A percentile compares a stretch with the other conserved stretches of the same genome.
These are phyloP conservation scores for Ceratocystis cacaofunesta DNA, from an alignment of 2,329 filamentous ascomycete genomes.

Conservation along the genomic window DNA sequence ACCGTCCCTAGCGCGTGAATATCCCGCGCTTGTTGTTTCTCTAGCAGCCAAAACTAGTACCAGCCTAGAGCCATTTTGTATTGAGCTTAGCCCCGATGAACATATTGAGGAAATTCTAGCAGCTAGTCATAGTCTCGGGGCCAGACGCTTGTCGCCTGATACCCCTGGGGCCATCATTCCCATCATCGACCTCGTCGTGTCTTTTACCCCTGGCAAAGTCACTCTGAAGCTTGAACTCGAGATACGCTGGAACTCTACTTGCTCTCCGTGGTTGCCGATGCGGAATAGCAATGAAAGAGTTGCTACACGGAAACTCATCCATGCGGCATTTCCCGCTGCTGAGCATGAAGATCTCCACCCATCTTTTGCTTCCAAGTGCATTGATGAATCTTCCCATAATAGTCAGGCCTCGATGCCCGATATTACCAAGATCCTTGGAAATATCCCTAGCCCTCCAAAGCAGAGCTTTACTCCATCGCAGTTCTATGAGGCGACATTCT, in stretches of 20 bases:
- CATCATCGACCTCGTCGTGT: not conserved
- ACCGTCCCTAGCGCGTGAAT: not conserved
- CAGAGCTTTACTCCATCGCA: conserved; percentile 30
- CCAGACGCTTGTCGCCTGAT: not conserved
- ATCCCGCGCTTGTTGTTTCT: not conserved
- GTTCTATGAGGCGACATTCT: conserved; percentile 55
- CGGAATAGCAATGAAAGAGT: conserved; percentile 23
- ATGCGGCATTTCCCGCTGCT: not conserved
- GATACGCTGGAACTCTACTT: conserved; percentile 32
- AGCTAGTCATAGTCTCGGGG: not conserved
- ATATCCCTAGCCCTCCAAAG: conserved; percentile 10
- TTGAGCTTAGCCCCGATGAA: not conserved
- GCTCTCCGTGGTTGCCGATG: conserved; percentile 22
- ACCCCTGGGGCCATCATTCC: not conserved
- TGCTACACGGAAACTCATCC: conserved; percentile 26
- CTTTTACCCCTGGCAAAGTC: not conserved
- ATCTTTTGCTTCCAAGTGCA: not conserved
- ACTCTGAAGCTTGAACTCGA: conserved; percentile 24
- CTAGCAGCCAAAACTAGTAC: not conserved
- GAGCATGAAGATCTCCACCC: not conserved
- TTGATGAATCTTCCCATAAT: not conserved
- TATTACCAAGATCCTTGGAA: conserved; percentile 23
- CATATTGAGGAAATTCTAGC: not conserved
- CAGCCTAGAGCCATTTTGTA: not conserved
- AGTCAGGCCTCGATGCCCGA: not conserved